phyloP scores from a whole-genome alignment of 2,329 filamentous ascomycete species.

The Arthrobotrys sphaeroides region DNA sequence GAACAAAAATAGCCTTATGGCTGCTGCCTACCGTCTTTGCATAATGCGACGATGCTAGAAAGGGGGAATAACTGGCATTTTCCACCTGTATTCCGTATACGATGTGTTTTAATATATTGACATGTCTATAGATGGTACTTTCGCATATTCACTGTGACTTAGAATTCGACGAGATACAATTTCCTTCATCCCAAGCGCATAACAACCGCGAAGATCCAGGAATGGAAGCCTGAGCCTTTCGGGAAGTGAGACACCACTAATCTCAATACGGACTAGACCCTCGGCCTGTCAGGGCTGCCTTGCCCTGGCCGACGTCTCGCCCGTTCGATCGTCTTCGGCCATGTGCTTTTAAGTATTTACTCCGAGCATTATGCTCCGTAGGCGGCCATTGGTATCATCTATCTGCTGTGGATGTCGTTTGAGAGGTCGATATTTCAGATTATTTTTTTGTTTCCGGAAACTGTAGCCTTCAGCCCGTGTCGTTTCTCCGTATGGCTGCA shows the following conservation, averaged over 20 bases:
- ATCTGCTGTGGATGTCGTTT: slow-evolving; percentile 26
- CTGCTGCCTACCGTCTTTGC: slow-evolving; percentile 53
- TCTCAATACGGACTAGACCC: slow-evolving; percentile 4
- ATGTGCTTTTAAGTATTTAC: slow-evolving; percentile 39
- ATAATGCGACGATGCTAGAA: slow-evolving; percentile 26
- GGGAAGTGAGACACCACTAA: slow-evolving; percentile 48
- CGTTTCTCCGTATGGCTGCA: slow-evolving; percentile 29
- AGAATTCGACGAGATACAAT: background rate
- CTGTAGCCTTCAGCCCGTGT: slow-evolving; percentile 17
- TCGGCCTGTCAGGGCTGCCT: slow-evolving; percentile 28
- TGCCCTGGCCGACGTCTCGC: slow-evolving; percentile 40
- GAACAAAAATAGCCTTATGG: slow-evolving; percentile 47
- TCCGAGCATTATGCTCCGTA: slow-evolving; percentile 32
- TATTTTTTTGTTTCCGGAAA: slow-evolving; percentile 10
- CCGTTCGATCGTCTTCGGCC: slow-evolving; percentile 22
- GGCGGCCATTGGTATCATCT: slow-evolving; percentile 19
- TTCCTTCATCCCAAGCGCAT: slow-evolving; percentile 37
- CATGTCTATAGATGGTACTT: background rate
- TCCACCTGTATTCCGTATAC: background rate
- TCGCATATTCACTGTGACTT: background rate
- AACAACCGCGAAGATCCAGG: slow-evolving; percentile 36
- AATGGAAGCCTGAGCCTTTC: slow-evolving; percentile 42
- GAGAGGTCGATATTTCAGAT: slow-evolving; percentile 6
- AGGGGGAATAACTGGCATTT: background rate
- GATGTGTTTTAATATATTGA: background rate